Percentiles rank a stretch among this genome's conserved stretches.
phyloP scores from a whole-genome alignment of 257 asterid species.

The Gentiana dahurica region DNA sequence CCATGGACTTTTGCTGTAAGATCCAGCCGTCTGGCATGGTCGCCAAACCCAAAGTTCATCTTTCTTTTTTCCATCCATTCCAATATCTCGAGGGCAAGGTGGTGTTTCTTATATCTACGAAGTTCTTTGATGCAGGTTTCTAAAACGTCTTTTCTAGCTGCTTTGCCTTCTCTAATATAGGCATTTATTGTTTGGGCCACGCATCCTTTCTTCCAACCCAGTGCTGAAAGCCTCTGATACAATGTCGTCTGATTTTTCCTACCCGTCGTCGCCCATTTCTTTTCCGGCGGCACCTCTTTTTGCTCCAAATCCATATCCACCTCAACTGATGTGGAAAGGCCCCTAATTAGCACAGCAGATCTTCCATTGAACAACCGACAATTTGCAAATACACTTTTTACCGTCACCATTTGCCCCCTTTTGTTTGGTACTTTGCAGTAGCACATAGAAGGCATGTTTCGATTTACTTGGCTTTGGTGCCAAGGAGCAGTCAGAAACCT shows the following conservation, averaged over 20 bases:
- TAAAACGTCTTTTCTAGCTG: constrained; percentile 32
- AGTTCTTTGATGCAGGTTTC: constrained; percentile 44
- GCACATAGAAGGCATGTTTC: too few species aligned
- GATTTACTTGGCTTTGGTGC: too few species aligned
- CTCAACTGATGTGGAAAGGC: constrained; percentile 22
- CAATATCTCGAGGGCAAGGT: constrained; percentile 76
- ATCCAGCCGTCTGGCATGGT: constrained; percentile 48
- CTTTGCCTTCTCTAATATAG: constrained; percentile 46
- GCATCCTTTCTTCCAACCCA: constrained; percentile 38
- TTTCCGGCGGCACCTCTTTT: background rate
- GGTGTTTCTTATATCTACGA: constrained; percentile 40
- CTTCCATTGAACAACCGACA: constrained; percentile 4
- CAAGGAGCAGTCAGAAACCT: too few species aligned
- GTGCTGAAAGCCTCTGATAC: constrained; percentile 54
- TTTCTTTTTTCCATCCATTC: constrained; percentile 72
- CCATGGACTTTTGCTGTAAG: constrained; percentile 53
- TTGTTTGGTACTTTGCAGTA: too few species aligned
- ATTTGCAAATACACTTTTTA: too few species aligned
- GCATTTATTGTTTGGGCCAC: constrained; percentile 46
- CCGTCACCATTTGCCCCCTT: too few species aligned
- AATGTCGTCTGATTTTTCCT: constrained; percentile 9
- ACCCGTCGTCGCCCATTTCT: background rate
- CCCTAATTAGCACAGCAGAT: constrained; percentile 17
- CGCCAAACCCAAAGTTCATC: constrained; percentile 25
- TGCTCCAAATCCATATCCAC: constrained; percentile 7